Percentiles rank a stretch among this genome's conserved stretches.
phyloP scores from a whole-genome alignment of 768 basidiomycete genomes.

The Rhizopogon vulgaris region DNA sequence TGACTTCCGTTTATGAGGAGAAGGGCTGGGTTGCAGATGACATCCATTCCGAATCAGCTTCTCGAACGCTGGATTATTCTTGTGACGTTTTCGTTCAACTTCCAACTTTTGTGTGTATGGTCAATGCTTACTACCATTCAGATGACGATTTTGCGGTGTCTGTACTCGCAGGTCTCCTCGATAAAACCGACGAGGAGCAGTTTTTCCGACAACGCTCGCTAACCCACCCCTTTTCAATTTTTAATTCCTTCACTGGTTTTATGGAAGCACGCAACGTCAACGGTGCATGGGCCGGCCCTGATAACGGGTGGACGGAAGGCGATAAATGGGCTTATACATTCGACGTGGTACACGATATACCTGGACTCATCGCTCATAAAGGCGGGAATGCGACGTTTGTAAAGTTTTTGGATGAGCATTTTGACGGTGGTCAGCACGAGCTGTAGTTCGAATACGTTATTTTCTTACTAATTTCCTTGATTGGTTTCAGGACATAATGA shows the following conservation, averaged over 20 bases:
- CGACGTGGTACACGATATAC: slow-evolving; percentile 68
- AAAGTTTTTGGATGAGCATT: slow-evolving; percentile 55
- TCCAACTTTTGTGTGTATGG: not conserved
- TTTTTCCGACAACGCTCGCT: slow-evolving; percentile 54
- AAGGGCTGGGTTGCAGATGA: slow-evolving; percentile 78
- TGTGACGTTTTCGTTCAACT: slow-evolving; percentile 39
- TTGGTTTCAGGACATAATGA: slow-evolving; percentile 59
- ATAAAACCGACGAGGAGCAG: slow-evolving; percentile 41
- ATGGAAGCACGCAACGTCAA: slow-evolving; percentile 73
- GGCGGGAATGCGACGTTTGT: slow-evolving; percentile 68
- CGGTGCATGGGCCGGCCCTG: slow-evolving; percentile 68
- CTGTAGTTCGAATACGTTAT: not conserved
- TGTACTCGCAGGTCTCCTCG: slow-evolving; percentile 49
- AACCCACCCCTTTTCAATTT: slow-evolving; percentile 54
- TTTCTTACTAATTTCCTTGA: not conserved
- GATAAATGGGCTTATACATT: slow-evolving; percentile 76
- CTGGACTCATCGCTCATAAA: slow-evolving; percentile 51
- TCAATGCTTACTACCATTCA: slow-evolving; percentile 17
- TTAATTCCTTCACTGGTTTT: slow-evolving; percentile 62
- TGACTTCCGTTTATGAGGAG: slow-evolving; percentile 59
- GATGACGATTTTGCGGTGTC: slow-evolving; percentile 77
- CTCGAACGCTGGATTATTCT: slow-evolving; percentile 73
- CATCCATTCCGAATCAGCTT: slow-evolving; percentile 72
- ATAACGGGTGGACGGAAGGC: slow-evolving; percentile 79
- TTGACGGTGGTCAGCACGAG: slow-evolving; percentile 34